These are phyloP conservation scores for Trichopus zeylanicus DNA, from an alignment of 116 monocot species.

Conservation along the genomic window DNA sequence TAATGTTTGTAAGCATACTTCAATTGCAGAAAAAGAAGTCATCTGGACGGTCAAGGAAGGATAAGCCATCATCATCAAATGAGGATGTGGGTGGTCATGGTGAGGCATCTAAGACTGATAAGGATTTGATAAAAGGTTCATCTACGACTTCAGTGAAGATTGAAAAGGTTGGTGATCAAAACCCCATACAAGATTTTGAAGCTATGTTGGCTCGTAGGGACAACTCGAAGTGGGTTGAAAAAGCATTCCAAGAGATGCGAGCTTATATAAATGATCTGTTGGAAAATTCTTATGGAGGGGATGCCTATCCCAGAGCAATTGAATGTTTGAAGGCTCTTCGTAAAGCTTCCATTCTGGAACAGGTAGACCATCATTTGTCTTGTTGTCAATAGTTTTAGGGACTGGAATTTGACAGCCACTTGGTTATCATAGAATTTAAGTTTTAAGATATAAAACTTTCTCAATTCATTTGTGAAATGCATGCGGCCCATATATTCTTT, in stretches of 20 bases:
- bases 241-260: slow-evolving; percentile 72
- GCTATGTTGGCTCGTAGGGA: slow-evolving; percentile 76
- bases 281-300: slow-evolving; percentile 61
- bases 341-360: slow-evolving; percentile 71
- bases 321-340: slow-evolving; percentile 78
- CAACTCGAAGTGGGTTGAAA: slow-evolving; percentile 55
- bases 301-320: slow-evolving; percentile 49
- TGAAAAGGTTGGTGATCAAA: slow-evolving; percentile 56
- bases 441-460: no score
- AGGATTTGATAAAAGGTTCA: slow-evolving; percentile 15
- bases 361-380: slow-evolving; percentile 40
- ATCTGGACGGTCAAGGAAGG: no score
- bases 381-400: neutral
- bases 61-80: no score
- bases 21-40: no score
- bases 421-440: no score
- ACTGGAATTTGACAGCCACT: neutral
- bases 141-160: slow-evolving; percentile 15
- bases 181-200: slow-evolving; percentile 79
- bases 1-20: no score
- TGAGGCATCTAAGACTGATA: slow-evolving; percentile 8
- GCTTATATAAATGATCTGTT: slow-evolving; percentile 53
- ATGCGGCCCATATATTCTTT: no score
- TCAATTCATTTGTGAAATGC: no score
- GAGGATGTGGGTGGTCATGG: no score